Evolutionary conservation across 202 grass and related monocot species (phyloP), one percentile per base, ranked within the genome.

Genomic region (Panicum hallii): DNA sequence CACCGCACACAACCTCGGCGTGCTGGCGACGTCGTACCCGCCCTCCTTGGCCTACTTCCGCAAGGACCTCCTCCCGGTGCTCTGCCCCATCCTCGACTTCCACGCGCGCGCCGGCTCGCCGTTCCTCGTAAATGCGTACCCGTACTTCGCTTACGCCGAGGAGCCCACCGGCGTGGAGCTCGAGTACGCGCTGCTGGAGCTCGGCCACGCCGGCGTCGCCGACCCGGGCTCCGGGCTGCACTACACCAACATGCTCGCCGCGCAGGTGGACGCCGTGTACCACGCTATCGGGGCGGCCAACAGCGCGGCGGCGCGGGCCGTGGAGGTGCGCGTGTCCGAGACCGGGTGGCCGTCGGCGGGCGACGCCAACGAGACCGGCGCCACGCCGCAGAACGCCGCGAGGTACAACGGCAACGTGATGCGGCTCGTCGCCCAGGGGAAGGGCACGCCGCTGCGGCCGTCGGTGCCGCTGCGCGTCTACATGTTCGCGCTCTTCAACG

Each of bases 401-500:
- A 94, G 74, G 86, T 94, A 92, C 75, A 94, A 94, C 63, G 75
- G 79, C 23, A 94, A 94, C 50, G 63, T 92, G n/a, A 92, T 94
- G 85, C 85, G 75, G 5, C 78, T 94, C 42, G 87, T 94, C 7
- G 57, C 85, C 13, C 78, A 94, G 77, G 73, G 88, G 20, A 92
- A 92, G 70, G 93, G 93, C 19, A 94, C 93, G 67, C 93, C 93
- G 16, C 73, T 92, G 64, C 78, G 85, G 8, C 93, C 93, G 14
- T 64, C 79, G 0, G 23, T 67, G 54, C 73, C 90, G 41, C 63
- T 94, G 42, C 80, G 85, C 57, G 87, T 81, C 6, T 95, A 92
- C 74, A 84, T 95, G 60, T 95, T 95, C 64, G 88, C 93, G 65
- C 74, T 95, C 64, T 95, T 95, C 82, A 95, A 95, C 67, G 93